A percentile compares a stretch with the other conserved stretches of the same genome.
Evolutionary conservation across 169 alveolate genomes (phyloP).

Genomic region (Eimeria brunetti): DNA sequence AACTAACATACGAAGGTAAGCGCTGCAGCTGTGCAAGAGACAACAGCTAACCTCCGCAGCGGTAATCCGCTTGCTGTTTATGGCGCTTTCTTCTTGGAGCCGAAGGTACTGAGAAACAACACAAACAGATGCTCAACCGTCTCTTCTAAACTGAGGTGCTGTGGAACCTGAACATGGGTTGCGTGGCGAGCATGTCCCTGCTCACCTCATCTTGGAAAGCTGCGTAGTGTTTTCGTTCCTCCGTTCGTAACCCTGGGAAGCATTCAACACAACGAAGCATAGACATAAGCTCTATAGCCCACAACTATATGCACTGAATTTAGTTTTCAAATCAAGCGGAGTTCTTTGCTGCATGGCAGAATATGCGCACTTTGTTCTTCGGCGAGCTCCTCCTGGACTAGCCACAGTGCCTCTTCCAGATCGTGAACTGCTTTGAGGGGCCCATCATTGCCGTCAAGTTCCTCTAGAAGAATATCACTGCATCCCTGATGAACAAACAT

Average conservation of each 20-base stretch:
- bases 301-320: neutral
- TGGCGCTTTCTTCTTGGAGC: conserved; percentile 60
- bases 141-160: neutral
- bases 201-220: conserved; percentile 61
- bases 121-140: neutral
- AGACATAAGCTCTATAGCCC: neutral
- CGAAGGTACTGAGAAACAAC: conserved; percentile 62
- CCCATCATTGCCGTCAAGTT: neutral
- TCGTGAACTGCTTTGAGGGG: conserved; percentile 16
- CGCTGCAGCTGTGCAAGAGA: neutral
- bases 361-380: conserved; percentile 50
- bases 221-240: conserved; percentile 42
- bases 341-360: neutral
- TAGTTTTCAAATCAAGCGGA: neutral
- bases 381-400: conserved; percentile 57
- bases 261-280: neutral
- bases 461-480: neutral
- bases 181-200: neutral
- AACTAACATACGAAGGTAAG: neutral
- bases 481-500: conserved; percentile 24
- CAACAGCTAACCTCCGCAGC: conserved; percentile 61
- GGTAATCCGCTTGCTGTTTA: conserved; percentile 55
- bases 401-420: conserved; percentile 69
- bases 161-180: neutral
- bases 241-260: conserved; percentile 52